Evolutionary conservation across 164 flowering plant genomes (phyloP).

Genomic region (Santalum album): DNA sequence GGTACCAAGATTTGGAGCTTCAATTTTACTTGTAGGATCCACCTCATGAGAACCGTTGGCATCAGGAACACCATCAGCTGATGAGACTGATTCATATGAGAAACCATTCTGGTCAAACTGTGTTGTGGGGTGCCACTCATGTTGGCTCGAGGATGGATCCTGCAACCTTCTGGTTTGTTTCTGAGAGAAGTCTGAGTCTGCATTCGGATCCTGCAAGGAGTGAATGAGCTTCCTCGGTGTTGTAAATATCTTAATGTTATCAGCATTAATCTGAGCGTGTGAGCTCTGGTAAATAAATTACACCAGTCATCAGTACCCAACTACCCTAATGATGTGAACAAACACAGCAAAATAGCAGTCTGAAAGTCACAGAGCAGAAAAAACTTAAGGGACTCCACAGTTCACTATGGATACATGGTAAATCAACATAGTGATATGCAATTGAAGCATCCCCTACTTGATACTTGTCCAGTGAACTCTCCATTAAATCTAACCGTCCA

Average conservation of each 20-base stretch:
- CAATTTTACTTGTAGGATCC: conserved; percentile 12
- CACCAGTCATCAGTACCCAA: too few species aligned
- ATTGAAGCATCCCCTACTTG: too few species aligned
- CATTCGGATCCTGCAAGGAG: conserved; percentile 55
- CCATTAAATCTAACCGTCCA: too few species aligned
- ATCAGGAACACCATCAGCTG: conserved; percentile 31
- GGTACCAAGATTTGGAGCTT: conserved; percentile 3
- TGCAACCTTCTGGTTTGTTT: conserved; percentile 27
- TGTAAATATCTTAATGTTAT: conserved; percentile 40
- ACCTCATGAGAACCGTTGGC: conserved; percentile 11
- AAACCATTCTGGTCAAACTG: conserved; percentile 20
- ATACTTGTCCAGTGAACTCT: too few species aligned
- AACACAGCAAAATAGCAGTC: too few species aligned
- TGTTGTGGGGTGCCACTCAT: conserved; percentile 31
- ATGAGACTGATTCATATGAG: conserved; percentile 56
- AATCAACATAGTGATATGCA: too few species aligned
- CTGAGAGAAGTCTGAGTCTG: conserved; percentile 23
- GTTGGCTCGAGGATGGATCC: conserved; percentile 30
- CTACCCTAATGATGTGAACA: too few species aligned
- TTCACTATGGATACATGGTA: too few species aligned
- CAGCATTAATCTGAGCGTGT: conserved; percentile 39
- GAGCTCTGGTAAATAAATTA: conserved; percentile 44
- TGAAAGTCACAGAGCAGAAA: too few species aligned
- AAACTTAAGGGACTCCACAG: too few species aligned
- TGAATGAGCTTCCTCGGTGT: conserved; percentile 79